Conservation (phyloP, 2,329 filamentous ascomycete genomes). For the Aspergillus pseudonomiae region DNA sequence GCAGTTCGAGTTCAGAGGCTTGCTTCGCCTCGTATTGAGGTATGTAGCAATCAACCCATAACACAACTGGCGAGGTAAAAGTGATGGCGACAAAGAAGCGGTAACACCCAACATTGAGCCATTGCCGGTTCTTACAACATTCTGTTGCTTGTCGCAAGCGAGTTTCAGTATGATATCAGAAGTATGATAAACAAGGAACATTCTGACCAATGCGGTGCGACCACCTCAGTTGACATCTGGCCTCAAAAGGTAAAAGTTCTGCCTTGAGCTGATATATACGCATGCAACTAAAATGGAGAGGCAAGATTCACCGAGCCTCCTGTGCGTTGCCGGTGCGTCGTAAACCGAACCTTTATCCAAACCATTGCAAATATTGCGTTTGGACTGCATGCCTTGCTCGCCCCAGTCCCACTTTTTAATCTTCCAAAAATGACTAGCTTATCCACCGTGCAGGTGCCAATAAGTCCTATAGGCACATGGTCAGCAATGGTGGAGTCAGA, state of each 20-base stretch:
- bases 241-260: background rate
- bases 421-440: slow-evolving; percentile 21
- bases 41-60: background rate
- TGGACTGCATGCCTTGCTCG: background rate
- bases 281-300: background rate
- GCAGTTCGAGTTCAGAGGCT: background rate
- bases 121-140: background rate
- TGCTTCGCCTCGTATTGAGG: background rate
- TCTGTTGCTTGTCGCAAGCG: background rate
- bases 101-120: background rate
- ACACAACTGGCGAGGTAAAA: background rate
- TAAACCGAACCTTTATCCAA: background rate
- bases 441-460: slow-evolving; percentile 19
- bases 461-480: slow-evolving; percentile 21
- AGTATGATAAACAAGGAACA: background rate
- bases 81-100: background rate
- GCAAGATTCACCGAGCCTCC: slow-evolving; percentile 3
- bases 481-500: slow-evolving; percentile 5
- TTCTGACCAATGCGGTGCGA: slow-evolving; percentile 12
- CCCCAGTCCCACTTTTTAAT: slow-evolving; percentile 16
- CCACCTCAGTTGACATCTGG: background rate
- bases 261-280: background rate
- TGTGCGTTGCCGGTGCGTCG: slow-evolving; percentile 12
- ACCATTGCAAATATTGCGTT: slow-evolving; percentile 3
- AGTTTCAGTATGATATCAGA: slow-evolving; percentile 8